Percentiles rank a stretch among this genome's conserved stretches.
Evolutionary conservation across 179 eudicot species (phyloP).

Genomic region (Heliamphora pulchella): DNA sequence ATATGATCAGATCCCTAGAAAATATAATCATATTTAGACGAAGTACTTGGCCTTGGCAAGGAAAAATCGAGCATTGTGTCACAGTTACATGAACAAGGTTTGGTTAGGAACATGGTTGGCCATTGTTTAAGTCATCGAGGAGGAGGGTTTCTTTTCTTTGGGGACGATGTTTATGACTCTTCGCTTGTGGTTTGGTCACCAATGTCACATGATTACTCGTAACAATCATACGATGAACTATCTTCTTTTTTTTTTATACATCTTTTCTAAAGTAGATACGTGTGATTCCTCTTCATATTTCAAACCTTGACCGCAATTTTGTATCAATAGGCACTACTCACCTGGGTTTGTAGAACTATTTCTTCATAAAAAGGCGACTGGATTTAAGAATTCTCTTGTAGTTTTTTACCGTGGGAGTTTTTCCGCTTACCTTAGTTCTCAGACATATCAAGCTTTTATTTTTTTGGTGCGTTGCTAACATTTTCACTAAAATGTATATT

Average conservation of each 20-base stretch:
- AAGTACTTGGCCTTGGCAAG: slow-evolving; percentile 90
- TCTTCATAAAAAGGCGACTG: slow-evolving; percentile 48
- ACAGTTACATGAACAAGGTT: slow-evolving; percentile 67
- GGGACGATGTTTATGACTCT: slow-evolving; percentile 58
- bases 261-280: background rate
- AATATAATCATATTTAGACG: slow-evolving; percentile 62
- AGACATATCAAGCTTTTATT: slow-evolving; percentile 48
- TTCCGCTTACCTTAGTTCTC: slow-evolving; percentile 54
- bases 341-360: slow-evolving; percentile 63
- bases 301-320: background rate
- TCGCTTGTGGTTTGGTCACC: slow-evolving; percentile 68
- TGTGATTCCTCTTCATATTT: background rate
- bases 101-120: slow-evolving; percentile 67
- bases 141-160: slow-evolving; percentile 79
- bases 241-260: background rate
- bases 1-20: slow-evolving; percentile 54
- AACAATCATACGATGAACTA: slow-evolving; percentile 6
- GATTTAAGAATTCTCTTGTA: slow-evolving; percentile 46
- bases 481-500: background rate
- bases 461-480: slow-evolving; percentile 41
- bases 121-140: slow-evolving; percentile 75
- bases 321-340: slow-evolving; percentile 54
- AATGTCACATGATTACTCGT: slow-evolving; percentile 48
- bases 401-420: slow-evolving; percentile 92
- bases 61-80: slow-evolving; percentile 75